Evolutionary conservation across 208 protist species (phyloP), one percentile per base, ranked within the genome.

Genomic region (Phytomonas serpens): DNA sequence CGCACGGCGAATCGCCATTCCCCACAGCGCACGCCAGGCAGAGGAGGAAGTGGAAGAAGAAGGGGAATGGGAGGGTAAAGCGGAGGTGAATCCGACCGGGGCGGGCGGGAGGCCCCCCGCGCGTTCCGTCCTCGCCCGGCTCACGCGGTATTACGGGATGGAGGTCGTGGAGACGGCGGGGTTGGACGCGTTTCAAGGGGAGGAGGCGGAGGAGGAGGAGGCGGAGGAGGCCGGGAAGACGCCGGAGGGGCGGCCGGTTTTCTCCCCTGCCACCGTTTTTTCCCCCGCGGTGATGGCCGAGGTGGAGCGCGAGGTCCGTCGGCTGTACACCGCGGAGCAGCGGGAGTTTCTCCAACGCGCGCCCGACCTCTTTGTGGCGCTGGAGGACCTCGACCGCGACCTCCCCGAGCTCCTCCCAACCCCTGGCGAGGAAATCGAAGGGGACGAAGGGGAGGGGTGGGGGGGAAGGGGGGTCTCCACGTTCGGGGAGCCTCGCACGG

Each of bases 261-360:
- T 36, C 34, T 36, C 34, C 34, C 34, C 61, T 31, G 61, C 9
- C 14, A 34, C 61, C 14, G 61, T n/a, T 16, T 31, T 64, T n/a
- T 64, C 30, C 61, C 7, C 19, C 14, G 19, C 30, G 29, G 61
- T n/a, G 14, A 10, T 64, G 11, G 29, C 32, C 5, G 66, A 69
- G 57, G 42, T 23, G 5, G 42, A 71, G 6, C 77, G 73, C 34
- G 82, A 85, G 64, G 86, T 69, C 0, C 42, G 72, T 27, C 81
- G 86, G 11, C 71, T 85, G 30, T 93, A 89, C 73, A 81, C 80
- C 13, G 61, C 72, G 4, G 83, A 86, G 65, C 86, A 93, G 70
- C 82, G 68, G 27, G 78, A 76, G 16, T 95, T 95, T 75, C 64
- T 95, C 31, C 90, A 95, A 61, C 72, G 85, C 64, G 86, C 90